Evolutionary conservation across 352 stramenopile species (phyloP), one percentile per base, ranked within the genome.

Genomic region (Plasmopara viticola): DNA sequence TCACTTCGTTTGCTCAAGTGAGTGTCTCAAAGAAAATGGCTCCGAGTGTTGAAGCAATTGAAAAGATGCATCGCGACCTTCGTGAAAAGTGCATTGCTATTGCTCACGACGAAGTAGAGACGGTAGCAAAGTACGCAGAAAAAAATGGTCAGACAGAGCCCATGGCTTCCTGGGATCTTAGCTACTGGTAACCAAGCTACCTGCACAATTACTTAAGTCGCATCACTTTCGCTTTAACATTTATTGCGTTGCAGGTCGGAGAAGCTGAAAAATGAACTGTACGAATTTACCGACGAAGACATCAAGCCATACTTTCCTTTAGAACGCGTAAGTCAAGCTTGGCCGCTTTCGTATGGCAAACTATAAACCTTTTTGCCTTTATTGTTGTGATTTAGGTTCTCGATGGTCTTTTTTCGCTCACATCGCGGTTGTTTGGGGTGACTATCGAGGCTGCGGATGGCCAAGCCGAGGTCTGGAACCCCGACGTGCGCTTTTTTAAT

Each of bases 281-380:
- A 97, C 61, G 62, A 91, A 43, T 94, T 98, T 65, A 97, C 79
- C 15, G 93, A 99, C 57, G 96, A 99, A 72, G 90, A 98, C 52
- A 91, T 98, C 39, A 93, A 97, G 53, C 93, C 96, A 1, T 99
- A 98, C 69, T 99, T 99, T 72, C 84, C 94, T 8, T 75, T 99
- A 4, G 86, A 96, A 44, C 84, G 87, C 44, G 94, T 98, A 50
- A 9, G 60, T 60, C 13, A 37, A 29, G 20, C 20, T 25, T 25
- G 20, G 20, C 20, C 20, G 20, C 20, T 25, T 25, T 3, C 20
- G 20, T 25, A 25, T 25, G 6, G 2, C 42, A n/a, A 15, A 35
- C 12, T 30, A 29, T 47, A 0, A 15, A 15, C 45, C 17, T 30
- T 39, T 47, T 6, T 13, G 12, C 6, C 4, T 38, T 41, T 18